Base-by-base conservation (phyloP, 768 basidiomycete species). In the Candolleomyces efflorescens region DNA sequence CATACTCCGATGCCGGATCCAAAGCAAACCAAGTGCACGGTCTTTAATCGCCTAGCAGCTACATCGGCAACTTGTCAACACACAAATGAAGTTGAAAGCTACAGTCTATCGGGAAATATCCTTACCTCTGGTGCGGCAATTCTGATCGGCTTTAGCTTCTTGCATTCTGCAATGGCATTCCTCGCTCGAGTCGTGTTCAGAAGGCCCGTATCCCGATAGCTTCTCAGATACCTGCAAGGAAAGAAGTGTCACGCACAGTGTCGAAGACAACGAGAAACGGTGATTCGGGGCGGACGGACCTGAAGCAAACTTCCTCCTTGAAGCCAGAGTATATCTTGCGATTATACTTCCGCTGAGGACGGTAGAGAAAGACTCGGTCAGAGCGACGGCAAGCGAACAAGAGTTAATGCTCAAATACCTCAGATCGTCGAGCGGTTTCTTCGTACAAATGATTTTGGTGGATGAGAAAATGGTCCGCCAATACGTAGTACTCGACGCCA, bases 371-470 rank as follows among this genome's bases (percentile, higher is more conserved):
- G 17, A 15, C 3, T 50, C 37, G 22, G 26, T 44, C 41, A 41
- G 45, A 27, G 37, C 32, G 32, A 32, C 32, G 17, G 1, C 20
- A 32, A 41, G 50, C 32, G 32, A 32, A 43, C 27, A 48, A 44
- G n/a, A 13, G 49, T 13, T 37, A 26, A 45, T 85, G 72, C 45
- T 32, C 24, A 57, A 54, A 26, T 41, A 70, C 71, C 65, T 64
- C 91, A 57, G 79, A 79, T 63, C 81, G 82, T 5, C 92, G 79
- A 13, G 82, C 84, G 53, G 78, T 76, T 68, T 93, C 91, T 67
- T 91, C 89, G 64, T 93, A 94, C 18, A 75, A 71, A 64, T 94
- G 92, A 60, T 85, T 90, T 74, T 93, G 92, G 68, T 94, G 93
- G 50, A 94, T 84, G 59, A 95, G 76, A 65, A 94, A 95, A 69